Conservation (phyloP, 345 rosid genomes). For the Ailanthus altissimus region DNA sequence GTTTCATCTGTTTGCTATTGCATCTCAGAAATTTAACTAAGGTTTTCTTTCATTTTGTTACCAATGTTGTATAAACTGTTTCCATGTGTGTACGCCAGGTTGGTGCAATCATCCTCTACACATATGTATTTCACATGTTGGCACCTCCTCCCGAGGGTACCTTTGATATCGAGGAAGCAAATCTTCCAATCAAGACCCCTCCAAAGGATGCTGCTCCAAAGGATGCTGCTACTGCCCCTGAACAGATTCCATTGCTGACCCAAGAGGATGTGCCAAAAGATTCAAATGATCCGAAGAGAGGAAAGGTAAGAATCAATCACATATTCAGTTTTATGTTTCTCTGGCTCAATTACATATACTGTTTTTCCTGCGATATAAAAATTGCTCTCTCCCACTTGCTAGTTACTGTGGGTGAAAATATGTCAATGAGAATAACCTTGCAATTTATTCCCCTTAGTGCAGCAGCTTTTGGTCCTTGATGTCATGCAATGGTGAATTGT, state of each 20-base stretch:
- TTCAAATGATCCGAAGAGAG: constrained; percentile 39
- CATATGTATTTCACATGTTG: constrained; percentile 90
- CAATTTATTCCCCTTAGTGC: not conserved
- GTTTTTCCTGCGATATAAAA: not conserved
- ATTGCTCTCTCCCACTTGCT: not conserved
- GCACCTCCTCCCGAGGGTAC: constrained; percentile 96
- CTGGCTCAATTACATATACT: not conserved
- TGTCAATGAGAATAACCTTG: not conserved
- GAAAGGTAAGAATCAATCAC: constrained; percentile 54
- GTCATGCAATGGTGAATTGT: not conserved
- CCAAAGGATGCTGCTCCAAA: constrained; percentile 41
- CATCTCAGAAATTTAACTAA: not conserved
- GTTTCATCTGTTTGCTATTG: constrained; percentile 7
- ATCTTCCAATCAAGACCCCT: constrained; percentile 60
- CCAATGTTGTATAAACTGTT: constrained; percentile 14
- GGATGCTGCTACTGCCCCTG: constrained; percentile 50
- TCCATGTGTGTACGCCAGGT: constrained; percentile 56
- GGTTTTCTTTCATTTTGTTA: not conserved
- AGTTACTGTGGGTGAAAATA: not conserved
- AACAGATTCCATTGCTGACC: constrained; percentile 69
- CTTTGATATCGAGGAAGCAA: constrained; percentile 55
- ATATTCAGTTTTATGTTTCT: constrained; percentile 10
- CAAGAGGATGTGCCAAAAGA: constrained; percentile 37
- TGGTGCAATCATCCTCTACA: constrained; percentile 95
- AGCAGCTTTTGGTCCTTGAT: not conserved